These are phyloP conservation scores for Spathaspora hagerdaliae DNA, from an alignment of 805 yeast species.

Conservation along the genomic window DNA sequence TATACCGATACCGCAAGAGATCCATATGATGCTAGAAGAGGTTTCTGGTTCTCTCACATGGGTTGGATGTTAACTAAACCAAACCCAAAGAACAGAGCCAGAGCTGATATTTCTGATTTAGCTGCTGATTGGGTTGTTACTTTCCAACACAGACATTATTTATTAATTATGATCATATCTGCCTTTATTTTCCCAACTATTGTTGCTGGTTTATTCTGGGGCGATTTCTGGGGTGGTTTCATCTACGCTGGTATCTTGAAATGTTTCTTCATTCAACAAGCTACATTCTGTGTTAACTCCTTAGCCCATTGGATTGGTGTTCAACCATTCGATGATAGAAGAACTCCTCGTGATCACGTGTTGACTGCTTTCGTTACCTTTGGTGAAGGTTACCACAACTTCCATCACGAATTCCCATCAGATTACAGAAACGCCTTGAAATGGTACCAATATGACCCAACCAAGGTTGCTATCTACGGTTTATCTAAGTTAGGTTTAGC, in stretches of 20 bases:
- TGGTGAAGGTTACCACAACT: conserved; percentile 88
- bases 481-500: conserved; percentile 66
- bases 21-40: conserved; percentile 82
- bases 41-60: conserved; percentile 80
- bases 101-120: conserved; percentile 78
- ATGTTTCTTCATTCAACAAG: conserved; percentile 73
- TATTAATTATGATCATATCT: conserved; percentile 52
- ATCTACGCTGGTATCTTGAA: conserved; percentile 72
- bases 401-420: conserved; percentile 87
- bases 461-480: conserved; percentile 58
- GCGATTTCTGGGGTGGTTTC: conserved; percentile 67
- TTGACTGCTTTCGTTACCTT: conserved; percentile 78
- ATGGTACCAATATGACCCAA: conserved; percentile 88
- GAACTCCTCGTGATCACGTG: conserved; percentile 83
- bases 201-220: conserved; percentile 55
- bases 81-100: conserved; percentile 75
- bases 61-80: conserved; percentile 84
- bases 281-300: conserved; percentile 82
- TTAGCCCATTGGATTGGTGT: conserved; percentile 83
- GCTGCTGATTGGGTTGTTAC: conserved; percentile 74
- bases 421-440: conserved; percentile 84
- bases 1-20: conserved; percentile 80
- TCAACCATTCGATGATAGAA: conserved; percentile 83
- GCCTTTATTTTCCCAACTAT: conserved; percentile 63
- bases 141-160: conserved; percentile 79